Evolutionary conservation across 2,329 filamentous ascomycete genomes (phyloP), one percentile per base, ranked within the genome.

Genomic region (Ilyonectria sp.): DNA sequence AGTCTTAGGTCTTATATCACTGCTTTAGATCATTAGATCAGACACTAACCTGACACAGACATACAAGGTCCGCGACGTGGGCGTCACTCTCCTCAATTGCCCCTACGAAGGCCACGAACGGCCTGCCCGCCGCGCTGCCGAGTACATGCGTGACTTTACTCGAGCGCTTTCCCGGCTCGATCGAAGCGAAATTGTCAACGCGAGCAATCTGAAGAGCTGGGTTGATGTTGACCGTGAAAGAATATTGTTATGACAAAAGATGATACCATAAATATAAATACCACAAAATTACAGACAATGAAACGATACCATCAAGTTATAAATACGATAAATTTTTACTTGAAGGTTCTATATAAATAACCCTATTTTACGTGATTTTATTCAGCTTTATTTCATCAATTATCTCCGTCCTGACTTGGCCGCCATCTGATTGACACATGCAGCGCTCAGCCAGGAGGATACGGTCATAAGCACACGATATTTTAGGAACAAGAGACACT

Each of bases 41-140:
- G 26, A 46, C 19, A 6, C 66, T 65, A 21, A 65, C 35, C 6
- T 7, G 4, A 6, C 31, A 3, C 7, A 74, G 77, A 75, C 56
- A 6, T 79, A 78, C 62, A 81, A 82, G 62, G 76, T 82, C 8
- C 74, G 80, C 4, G 80, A 81, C 49, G 74, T 82, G 0, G 79
- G 78, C 13, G 74, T 77, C 10, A 73, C 79, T 8, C 70, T 81
- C 1, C 75, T 81, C 11, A 75, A 75, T 33, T 81, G 78, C 47
- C 78, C 79, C 0, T 81, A 78, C 46, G 73, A 76, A 9, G 60
- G 71, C 13, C 69, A 77, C 17, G 72, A 76, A 13, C 69, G 69
- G 2, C 71, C 72, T 2, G 69, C 75, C 1, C 73, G 60, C 6
- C 69, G 77, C 3, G 77, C 77, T 2, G 66, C 68, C 2, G 71